Base-by-base conservation (phyloP, 495 filamentous ascomycete species). In the Chaetomium tenue region DNA sequence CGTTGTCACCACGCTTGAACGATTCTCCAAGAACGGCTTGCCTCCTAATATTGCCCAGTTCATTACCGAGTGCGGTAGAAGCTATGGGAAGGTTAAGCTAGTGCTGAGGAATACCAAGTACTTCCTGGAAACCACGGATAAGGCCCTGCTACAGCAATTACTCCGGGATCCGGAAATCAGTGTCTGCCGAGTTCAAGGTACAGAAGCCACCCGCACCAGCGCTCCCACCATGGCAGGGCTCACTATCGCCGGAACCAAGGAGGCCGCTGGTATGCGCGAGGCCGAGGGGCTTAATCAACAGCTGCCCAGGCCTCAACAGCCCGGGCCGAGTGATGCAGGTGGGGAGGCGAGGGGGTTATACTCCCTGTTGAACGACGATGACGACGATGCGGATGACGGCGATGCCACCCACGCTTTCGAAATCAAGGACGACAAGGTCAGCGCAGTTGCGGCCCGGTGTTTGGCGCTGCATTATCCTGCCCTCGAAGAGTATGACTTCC, bases 401-500 rank as follows among this genome's bases (percentile, higher is more conserved):
- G 33, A 90, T 60, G 85, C 86, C 20, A 91, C 96, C 9, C 93
- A 97, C 74, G 89, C 92, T 16, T 96, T 99, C 70, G 89, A 98
- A 73, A 96, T 99, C 66, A 82, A 82, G 3, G 86, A 88, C 48
- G 81, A 83, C 54, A 84, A 83, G 33, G 91, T 97, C 22, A 92
- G 97, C 76, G 81, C 81, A 5, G 93, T 98, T 4, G 90, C 95
- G 75, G 93, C 93, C 71, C 87, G 89, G 56, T 97, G 94, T 72
- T 85, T 94, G 59, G 88, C 91, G 15, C 86, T 99, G 48, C 87
- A 86, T 20, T 89, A 89, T 68, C 95, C 93, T 5, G 87, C 96
- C 25, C 80, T 97, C 28, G 95, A 97, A 74, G 94, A 99, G 74
- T 98, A 99, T 74, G 95, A 98, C 71, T 98, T 97, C 74, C 84